phyloP scores from a whole-genome alignment of 2,329 filamentous ascomycete species.

The Talaromyces sp. region DNA sequence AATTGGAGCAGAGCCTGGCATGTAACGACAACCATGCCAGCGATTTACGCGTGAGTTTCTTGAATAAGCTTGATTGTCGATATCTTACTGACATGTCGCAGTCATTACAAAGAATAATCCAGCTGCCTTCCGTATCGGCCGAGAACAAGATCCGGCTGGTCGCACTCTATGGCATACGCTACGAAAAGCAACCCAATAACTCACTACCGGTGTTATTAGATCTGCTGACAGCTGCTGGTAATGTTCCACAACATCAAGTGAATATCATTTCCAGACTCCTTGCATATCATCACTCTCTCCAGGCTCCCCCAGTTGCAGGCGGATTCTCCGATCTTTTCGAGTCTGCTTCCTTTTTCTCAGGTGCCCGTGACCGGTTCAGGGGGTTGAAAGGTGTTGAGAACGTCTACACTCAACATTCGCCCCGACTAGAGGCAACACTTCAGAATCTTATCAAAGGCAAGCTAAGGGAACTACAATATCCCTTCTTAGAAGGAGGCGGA shows the following conservation, averaged over 20 bases:
- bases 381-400: conserved; percentile 97
- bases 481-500: conserved; percentile 83
- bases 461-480: conserved; percentile 79
- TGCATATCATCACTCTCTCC: conserved; percentile 79
- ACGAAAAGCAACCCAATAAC: conserved; percentile 80
- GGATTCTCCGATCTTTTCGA: conserved; percentile 92
- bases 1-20: conserved; percentile 91
- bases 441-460: conserved; percentile 92
- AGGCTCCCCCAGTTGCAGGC: conserved; percentile 66
- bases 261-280: conserved; percentile 78
- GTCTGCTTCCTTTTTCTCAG: conserved; percentile 82
- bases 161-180: conserved; percentile 89
- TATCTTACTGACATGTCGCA: conserved; percentile 31
- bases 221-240: conserved; percentile 76
- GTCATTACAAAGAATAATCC: conserved; percentile 81
- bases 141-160: conserved; percentile 86
- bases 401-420: conserved; percentile 96
- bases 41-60: conserved; percentile 70
- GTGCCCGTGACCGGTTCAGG: conserved; percentile 81
- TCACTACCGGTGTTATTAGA: conserved; percentile 80
- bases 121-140: conserved; percentile 67
- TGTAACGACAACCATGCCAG: conserved; percentile 92
- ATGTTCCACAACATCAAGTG: conserved; percentile 68
- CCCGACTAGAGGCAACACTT: conserved; percentile 76
- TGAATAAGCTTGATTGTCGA: neutral